These are phyloP conservation scores for Pythium biforme DNA, from an alignment of 352 stramenopile genomes.

Conservation along the genomic window DNA sequence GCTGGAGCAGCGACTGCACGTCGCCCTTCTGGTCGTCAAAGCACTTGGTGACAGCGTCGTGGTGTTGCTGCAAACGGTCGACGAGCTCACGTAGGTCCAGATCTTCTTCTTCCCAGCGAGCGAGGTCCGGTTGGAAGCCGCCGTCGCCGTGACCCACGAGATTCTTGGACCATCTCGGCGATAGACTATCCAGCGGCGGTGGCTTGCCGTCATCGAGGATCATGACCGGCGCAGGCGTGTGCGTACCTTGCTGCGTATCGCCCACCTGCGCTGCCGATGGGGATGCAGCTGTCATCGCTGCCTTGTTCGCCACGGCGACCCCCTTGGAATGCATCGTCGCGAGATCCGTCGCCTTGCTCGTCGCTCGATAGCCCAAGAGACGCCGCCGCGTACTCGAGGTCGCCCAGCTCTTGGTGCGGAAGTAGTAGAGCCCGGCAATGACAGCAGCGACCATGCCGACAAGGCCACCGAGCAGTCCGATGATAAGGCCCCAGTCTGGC, in stretches of 20 bases:
- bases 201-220: constrained; percentile 20
- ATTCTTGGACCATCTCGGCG: constrained; percentile 19
- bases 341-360: constrained; percentile 52
- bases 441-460: constrained; percentile 72
- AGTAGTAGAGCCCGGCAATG: constrained; percentile 81
- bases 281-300: neutral
- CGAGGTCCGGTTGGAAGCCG: constrained; percentile 55
- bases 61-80: constrained; percentile 73
- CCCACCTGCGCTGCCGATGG: neutral
- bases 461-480: constrained; percentile 69
- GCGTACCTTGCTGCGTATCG: neutral
- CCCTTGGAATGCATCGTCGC: constrained; percentile 69
- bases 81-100: constrained; percentile 71
- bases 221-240: constrained; percentile 23
- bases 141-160: constrained; percentile 2
- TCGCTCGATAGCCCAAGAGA: constrained; percentile 24
- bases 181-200: neutral
- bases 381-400: constrained; percentile 33
- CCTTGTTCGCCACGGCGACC: constrained; percentile 43
- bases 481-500: constrained; percentile 87
- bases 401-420: constrained; percentile 79
- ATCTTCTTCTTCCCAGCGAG: constrained; percentile 67
- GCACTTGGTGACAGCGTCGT: constrained; percentile 69
- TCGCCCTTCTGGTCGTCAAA: constrained; percentile 77
- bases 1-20: constrained; percentile 55